Percentiles rank a stretch among this genome's conserved stretches.
These are phyloP conservation scores for Cryptosporidium viatorum DNA, from an alignment of 169 alveolate genomes.

Conservation along the genomic window DNA sequence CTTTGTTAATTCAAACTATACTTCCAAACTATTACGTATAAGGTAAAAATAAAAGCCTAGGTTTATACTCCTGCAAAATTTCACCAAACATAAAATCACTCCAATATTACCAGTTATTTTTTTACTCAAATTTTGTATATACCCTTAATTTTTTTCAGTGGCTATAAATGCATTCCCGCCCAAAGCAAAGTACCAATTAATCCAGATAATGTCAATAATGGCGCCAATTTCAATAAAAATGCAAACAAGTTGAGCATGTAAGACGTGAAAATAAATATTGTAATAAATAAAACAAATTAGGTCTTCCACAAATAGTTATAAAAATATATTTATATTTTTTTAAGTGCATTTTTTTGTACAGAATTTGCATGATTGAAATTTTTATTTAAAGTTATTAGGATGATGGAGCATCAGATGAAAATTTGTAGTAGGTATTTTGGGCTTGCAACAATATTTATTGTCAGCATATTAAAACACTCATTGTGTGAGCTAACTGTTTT, in stretches of 20 bases:
- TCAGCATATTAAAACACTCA: not conserved
- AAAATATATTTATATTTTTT: not conserved
- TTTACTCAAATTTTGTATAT: not conserved
- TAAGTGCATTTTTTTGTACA: not conserved
- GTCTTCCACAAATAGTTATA: not conserved
- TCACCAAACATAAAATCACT: too few species aligned
- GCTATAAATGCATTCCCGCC: constrained; percentile 6
- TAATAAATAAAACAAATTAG: not conserved
- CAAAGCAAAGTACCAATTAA: not conserved
- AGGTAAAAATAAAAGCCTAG: not conserved
- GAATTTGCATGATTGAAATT: not conserved
- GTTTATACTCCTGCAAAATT: too few species aligned
- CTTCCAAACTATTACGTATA: too few species aligned
- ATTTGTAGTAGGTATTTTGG: not conserved
- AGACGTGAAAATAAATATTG: constrained; percentile 2
- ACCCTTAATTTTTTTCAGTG: not conserved
- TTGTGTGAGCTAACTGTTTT: constrained; percentile 50
- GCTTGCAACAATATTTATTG: constrained; percentile 5
- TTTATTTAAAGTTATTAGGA: not conserved
- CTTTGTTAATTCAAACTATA: not conserved
- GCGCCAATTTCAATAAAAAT: not conserved
- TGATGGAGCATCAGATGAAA: not conserved
- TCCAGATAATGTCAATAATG: constrained; percentile 7
- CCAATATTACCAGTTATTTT: not conserved
- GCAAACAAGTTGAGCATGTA: constrained; percentile 19